These are phyloP conservation scores for Solanum etuberosum DNA, from an alignment of 257 asterid species.

Conservation along the genomic window DNA sequence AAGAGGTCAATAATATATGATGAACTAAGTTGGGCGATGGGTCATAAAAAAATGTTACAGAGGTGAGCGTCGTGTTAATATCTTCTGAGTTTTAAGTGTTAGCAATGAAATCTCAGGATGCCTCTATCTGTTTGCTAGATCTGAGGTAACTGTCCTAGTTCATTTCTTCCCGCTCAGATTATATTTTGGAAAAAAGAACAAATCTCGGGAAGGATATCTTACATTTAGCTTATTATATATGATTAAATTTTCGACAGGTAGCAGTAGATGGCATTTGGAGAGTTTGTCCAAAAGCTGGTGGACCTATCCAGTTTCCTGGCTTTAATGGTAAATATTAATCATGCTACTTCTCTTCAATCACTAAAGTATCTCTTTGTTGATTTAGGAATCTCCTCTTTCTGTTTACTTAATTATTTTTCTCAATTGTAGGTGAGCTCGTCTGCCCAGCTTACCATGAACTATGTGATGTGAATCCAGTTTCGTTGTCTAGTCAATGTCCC, in stretches of 20 bases:
- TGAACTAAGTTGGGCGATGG: neutral
- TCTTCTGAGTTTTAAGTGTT: neutral
- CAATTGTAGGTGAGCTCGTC: conserved; percentile 60
- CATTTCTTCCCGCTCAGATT: neutral
- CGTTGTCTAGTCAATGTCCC: conserved; percentile 68
- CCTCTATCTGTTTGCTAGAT: neutral
- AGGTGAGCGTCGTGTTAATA: neutral
- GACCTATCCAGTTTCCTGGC: conserved; percentile 67
- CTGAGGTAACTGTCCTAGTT: neutral
- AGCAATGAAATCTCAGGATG: neutral
- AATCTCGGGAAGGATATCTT: neutral
- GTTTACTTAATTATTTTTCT: neutral
- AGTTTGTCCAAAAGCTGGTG: conserved; percentile 77
- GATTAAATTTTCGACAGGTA: conserved; percentile 32
- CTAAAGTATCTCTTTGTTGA: neutral
- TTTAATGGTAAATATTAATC: conserved; percentile 53
- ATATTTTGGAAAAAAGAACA: neutral
- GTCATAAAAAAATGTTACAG: neutral
- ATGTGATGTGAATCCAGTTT: conserved; percentile 55
- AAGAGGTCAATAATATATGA: neutral
- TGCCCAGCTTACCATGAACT: conserved; percentile 96
- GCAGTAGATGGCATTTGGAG: conserved; percentile 87
- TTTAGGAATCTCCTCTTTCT: neutral
- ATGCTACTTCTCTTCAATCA: neutral
- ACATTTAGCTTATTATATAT: neutral